These are phyloP conservation scores for Dendryphion nanum DNA, from an alignment of 2,329 filamentous ascomycete species.

Conservation along the genomic window DNA sequence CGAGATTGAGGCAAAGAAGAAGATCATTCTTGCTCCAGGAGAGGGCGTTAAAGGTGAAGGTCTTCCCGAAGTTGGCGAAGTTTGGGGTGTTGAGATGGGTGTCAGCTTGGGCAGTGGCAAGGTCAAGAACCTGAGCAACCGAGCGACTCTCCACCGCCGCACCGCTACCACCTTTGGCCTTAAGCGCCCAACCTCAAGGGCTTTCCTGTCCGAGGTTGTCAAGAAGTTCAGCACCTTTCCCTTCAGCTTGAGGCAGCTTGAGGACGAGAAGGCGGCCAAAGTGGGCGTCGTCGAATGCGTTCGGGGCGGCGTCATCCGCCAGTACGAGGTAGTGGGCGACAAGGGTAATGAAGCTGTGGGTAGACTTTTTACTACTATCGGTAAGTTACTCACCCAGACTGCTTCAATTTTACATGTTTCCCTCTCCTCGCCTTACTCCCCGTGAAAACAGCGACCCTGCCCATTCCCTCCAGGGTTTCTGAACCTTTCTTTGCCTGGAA, in stretches of 20 bases:
- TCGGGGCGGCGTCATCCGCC: conserved; percentile 84
- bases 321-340: conserved; percentile 95
- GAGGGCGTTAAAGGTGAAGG: conserved; percentile 92
- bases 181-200: conserved; percentile 90
- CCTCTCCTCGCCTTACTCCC: no score
- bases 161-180: conserved; percentile 88
- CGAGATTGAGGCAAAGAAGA: conserved; percentile 97
- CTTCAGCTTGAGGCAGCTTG: conserved; percentile 94
- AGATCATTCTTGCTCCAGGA: conserved; percentile 86
- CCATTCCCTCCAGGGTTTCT: no score
- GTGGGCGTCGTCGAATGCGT: conserved; percentile 96
- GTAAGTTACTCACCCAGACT: conserved; percentile 65
- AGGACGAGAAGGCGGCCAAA: conserved; percentile 94
- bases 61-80: conserved; percentile 81
- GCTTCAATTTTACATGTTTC: no score
- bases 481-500: no score
- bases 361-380: conserved; percentile 84
- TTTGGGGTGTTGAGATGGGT: conserved; percentile 97
- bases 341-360: conserved; percentile 85
- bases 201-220: conserved; percentile 89
- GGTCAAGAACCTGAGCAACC: conserved; percentile 86
- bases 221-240: conserved; percentile 98
- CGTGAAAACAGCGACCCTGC: no score
- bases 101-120: conserved; percentile 89
- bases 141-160: conserved; percentile 88